Percentiles rank a stretch among this genome's conserved stretches.
Evolutionary conservation across 2,329 filamentous ascomycete species (phyloP).

Genomic region (Arachnomyces sp.): DNA sequence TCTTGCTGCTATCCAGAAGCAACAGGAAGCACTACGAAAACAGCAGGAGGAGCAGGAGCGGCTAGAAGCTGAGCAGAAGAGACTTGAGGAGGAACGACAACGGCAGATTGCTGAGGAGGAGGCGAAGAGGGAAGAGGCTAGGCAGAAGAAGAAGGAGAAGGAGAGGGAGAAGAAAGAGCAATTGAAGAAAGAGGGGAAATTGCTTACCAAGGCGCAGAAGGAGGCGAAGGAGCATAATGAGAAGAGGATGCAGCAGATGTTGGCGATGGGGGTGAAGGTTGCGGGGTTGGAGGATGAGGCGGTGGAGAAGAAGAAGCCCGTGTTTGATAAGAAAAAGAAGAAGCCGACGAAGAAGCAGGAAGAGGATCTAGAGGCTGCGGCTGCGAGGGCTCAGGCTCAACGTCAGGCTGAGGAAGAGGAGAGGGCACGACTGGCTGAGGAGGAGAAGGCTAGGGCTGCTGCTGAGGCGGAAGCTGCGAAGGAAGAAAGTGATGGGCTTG

Average conservation of each 20-base stretch:
- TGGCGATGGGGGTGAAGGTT: constrained; percentile 39
- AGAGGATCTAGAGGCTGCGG: constrained; percentile 45
- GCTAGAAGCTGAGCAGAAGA: constrained; percentile 31
- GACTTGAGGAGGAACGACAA: constrained; percentile 31
- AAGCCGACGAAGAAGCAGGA: constrained; percentile 57
- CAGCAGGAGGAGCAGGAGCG: constrained; percentile 40
- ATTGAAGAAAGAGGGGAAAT: constrained; percentile 40
- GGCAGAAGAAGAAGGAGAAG: constrained; percentile 40
- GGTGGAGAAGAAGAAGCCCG: constrained; percentile 66
- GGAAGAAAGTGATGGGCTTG: constrained; percentile 48
- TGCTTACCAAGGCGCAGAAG: constrained; percentile 42
- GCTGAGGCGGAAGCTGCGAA: constrained; percentile 54
- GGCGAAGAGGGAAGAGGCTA: constrained; percentile 37
- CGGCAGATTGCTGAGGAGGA: constrained; percentile 38
- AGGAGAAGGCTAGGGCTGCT: constrained; percentile 65
- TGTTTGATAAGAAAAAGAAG: constrained; percentile 68
- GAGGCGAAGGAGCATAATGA: constrained; percentile 41
- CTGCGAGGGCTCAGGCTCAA: constrained; percentile 38
- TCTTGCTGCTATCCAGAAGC: constrained; percentile 42
- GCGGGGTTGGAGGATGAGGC: constrained; percentile 38
- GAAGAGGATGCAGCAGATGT: constrained; percentile 41
- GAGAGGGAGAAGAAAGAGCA: constrained; percentile 45
- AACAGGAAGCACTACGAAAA: constrained; percentile 38
- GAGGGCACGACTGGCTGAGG: constrained; percentile 55
- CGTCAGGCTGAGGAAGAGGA: constrained; percentile 47